These are phyloP conservation scores for Didymella glomerata DNA, from an alignment of 2,329 filamentous ascomycete species.

Conservation along the genomic window DNA sequence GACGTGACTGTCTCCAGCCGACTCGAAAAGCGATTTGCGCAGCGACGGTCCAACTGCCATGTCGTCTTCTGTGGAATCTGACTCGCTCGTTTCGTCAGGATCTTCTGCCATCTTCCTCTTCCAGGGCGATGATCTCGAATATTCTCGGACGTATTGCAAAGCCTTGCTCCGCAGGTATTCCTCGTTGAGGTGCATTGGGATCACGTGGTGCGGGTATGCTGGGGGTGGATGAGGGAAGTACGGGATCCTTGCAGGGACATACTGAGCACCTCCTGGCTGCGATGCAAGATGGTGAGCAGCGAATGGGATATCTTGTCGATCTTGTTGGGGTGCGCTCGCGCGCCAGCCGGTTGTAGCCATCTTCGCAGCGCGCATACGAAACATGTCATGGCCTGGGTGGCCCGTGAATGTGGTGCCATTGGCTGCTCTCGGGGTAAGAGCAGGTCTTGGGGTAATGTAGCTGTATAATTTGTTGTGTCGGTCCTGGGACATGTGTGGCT, in stretches of 20 bases:
- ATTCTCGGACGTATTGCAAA: constrained; percentile 25
- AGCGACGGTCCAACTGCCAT: neutral
- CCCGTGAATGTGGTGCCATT: constrained; percentile 26
- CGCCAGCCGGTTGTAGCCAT: neutral
- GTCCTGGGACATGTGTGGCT: constrained; percentile 26
- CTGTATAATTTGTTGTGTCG: constrained; percentile 22
- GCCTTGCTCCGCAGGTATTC: constrained; percentile 28
- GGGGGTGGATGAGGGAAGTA: neutral
- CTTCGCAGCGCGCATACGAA: constrained; percentile 27
- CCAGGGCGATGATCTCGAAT: neutral
- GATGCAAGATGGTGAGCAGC: neutral
- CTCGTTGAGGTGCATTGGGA: constrained; percentile 14
- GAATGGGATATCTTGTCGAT: neutral
- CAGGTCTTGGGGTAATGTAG: constrained; percentile 14
- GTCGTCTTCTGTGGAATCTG: neutral
- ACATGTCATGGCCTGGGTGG: constrained; percentile 27
- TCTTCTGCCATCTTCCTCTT: constrained; percentile 2
- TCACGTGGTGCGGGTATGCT: neutral
- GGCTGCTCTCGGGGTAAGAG: constrained; percentile 14
- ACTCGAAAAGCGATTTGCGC: neutral
- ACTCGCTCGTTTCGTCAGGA: constrained; percentile 2
- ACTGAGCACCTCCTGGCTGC: neutral
- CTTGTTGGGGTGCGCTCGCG: neutral
- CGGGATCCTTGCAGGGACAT: neutral
- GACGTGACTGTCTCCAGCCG: neutral